These are phyloP conservation scores for Fraxinus floribunda DNA, from an alignment of 305 asterid species.

Conservation along the genomic window DNA sequence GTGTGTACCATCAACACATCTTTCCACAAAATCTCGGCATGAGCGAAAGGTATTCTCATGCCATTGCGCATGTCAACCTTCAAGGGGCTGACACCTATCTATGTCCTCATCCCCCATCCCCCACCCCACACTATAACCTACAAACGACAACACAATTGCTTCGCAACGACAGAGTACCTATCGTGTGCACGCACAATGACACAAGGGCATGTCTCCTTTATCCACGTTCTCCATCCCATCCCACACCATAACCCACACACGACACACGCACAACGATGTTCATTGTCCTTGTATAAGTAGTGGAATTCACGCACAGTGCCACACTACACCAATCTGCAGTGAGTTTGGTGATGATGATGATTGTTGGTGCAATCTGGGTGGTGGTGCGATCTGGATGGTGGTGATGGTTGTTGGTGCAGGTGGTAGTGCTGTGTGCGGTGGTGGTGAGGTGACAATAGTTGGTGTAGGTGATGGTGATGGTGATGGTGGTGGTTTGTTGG, in stretches of 20 bases:
- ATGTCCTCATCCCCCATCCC: too few relatives aligned
- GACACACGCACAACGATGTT: not conserved
- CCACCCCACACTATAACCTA: too few relatives aligned
- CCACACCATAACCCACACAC: not conserved
- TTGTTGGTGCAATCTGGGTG: not conserved
- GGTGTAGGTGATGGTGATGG: not conserved
- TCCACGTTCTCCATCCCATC: not conserved
- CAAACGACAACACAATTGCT: too few relatives aligned
- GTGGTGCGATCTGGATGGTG: not conserved
- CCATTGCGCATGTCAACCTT: too few relatives aligned
- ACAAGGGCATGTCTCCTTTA: not conserved
- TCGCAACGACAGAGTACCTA: too few relatives aligned
- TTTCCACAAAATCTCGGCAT: too few relatives aligned
- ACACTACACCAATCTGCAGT: not conserved
- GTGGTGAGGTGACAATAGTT: not conserved
- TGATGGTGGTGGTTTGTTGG: not conserved
- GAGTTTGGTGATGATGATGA: not conserved
- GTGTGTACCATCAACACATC: too few relatives aligned
- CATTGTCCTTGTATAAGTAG: not conserved
- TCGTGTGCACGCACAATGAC: too few relatives aligned
- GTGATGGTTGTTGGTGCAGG: not conserved
- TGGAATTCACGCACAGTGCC: not conserved
- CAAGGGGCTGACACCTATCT: too few relatives aligned
- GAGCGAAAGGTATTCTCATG: too few relatives aligned
- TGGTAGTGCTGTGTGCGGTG: not conserved